Conservation (phyloP, 257 asterid genomes). For the Solanum dulcamara region DNA sequence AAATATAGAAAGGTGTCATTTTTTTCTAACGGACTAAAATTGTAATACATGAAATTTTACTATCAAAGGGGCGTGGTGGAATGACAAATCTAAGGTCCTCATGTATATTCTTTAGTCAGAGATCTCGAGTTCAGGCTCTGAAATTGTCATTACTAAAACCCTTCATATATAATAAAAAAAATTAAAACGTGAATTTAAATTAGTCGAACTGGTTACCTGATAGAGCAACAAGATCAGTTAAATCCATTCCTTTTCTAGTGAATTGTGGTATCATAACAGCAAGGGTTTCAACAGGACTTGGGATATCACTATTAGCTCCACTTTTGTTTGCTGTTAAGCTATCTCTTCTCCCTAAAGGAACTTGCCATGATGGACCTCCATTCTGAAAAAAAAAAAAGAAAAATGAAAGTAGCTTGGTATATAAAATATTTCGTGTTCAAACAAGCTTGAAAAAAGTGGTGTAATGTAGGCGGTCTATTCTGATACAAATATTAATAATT, state of each 20-base stretch:
- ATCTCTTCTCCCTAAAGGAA: constrained; percentile 23
- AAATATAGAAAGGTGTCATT: background rate
- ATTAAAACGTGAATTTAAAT: background rate
- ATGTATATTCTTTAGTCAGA: background rate
- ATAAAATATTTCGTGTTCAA: background rate
- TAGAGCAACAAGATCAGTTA: constrained; percentile 24
- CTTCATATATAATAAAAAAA: background rate
- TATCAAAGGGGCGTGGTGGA: background rate
- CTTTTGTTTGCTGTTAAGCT: constrained; percentile 16
- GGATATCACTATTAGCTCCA: constrained; percentile 11
- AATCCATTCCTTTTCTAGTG: constrained; percentile 7
- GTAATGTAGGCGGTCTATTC: background rate
- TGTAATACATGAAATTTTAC: background rate
- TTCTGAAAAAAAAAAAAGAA: background rate
- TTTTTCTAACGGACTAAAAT: background rate
- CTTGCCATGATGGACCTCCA: constrained; percentile 27
- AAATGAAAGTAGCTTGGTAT: too few species aligned
- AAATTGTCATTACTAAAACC: background rate
- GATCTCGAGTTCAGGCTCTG: background rate
- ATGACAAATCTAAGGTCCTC: background rate
- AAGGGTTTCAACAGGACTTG: constrained; percentile 7
- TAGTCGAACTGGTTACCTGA: constrained; percentile 6
- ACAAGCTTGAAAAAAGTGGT: background rate
- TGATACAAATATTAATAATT: too few species aligned
- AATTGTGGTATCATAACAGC: constrained; percentile 4